Evolutionary conservation across 2,329 filamentous ascomycete species (phyloP), one percentile per base, ranked within the genome.

Genomic region (Oidium heveae): DNA sequence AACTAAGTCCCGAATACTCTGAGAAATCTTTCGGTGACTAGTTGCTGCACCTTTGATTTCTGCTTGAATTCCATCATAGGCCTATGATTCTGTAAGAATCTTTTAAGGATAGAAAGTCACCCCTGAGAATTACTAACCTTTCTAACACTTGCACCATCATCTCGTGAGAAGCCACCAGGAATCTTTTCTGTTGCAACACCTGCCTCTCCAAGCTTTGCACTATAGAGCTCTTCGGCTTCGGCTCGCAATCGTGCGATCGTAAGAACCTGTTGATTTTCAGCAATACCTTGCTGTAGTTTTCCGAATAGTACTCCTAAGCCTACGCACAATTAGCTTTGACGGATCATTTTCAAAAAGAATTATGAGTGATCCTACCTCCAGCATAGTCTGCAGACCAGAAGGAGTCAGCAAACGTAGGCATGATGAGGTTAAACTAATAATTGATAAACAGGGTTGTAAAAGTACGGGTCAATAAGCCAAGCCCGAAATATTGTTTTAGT

Each of bases 301-400:
- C 80, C 80, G 65, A 96, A 98, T 60, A 98, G 77, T 59, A 96
- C 87, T 55, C 89, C 88, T 60, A 98, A 77, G 58, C 91, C 80
- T 82, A 34, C 22, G 15, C 13, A 15, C 32, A 49, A 41, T 53
- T 39, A 39, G 51, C n/a, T 20, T n/a, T 3, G 13, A 18, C 13
- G n/a, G 44, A 33, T 20, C 12, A 55, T 10, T 50, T 18, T 15
- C 15, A n/a, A 51, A 34, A 51, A 34, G 10, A 2, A 44, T 16
- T 32, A 18, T 22, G 34, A 28, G 9, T 44, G 36, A 49, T 33
- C 57, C 67, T 71, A 84, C 84, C 88, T 73, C 85, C 87, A 67
- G 89, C 89, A 74, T 96, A 96, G 75, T 98, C 91, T 66, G 79
- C 79, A 58, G 91, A 94, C 91, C 91, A 98, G 72, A 98, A 96